These are phyloP conservation scores for Aspergillus felis DNA, from an alignment of 2,329 filamentous ascomycete genomes.

Conservation along the genomic window DNA sequence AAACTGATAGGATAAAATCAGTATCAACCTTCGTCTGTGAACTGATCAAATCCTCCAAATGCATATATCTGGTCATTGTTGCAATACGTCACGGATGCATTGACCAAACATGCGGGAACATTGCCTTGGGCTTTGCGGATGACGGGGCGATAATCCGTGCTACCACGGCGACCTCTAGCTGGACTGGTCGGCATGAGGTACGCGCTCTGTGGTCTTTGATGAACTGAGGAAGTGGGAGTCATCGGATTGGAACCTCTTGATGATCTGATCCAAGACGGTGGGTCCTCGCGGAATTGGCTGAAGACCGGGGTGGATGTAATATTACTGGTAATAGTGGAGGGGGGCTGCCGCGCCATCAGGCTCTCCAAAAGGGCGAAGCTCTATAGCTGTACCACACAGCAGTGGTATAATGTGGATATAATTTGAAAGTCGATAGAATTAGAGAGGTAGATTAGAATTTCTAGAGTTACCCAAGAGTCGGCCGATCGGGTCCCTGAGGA, in stretches of 20 bases:
- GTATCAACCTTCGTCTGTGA: conserved; percentile 76
- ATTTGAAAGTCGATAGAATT: neutral
- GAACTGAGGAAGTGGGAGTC: conserved; percentile 38
- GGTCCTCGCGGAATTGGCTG: conserved; percentile 30
- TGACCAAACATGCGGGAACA: conserved; percentile 89
- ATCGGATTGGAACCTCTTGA: conserved; percentile 24
- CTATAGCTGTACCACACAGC: neutral
- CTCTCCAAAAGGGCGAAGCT: neutral
- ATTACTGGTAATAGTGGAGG: conserved; percentile 20
- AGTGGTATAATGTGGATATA: neutral
- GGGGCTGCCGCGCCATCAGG: conserved; percentile 29
- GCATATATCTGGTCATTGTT: conserved; percentile 97
- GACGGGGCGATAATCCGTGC: conserved; percentile 75
- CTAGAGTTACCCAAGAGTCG: neutral
- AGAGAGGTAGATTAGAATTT: neutral
- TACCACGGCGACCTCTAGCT: conserved; percentile 58
- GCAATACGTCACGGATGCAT: conserved; percentile 98
- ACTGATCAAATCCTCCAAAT: conserved; percentile 97
- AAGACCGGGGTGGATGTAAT: conserved; percentile 12
- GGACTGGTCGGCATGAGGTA: conserved; percentile 91
- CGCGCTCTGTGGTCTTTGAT: conserved; percentile 58
- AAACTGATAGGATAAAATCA: neutral
- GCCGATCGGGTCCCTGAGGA: neutral
- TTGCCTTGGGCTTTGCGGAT: conserved; percentile 75
- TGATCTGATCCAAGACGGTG: conserved; percentile 31